Evolutionary conservation across 768 basidiomycete species (phyloP), one percentile per base, ranked within the genome.

Genomic region (Leccinum barrowsii): DNA sequence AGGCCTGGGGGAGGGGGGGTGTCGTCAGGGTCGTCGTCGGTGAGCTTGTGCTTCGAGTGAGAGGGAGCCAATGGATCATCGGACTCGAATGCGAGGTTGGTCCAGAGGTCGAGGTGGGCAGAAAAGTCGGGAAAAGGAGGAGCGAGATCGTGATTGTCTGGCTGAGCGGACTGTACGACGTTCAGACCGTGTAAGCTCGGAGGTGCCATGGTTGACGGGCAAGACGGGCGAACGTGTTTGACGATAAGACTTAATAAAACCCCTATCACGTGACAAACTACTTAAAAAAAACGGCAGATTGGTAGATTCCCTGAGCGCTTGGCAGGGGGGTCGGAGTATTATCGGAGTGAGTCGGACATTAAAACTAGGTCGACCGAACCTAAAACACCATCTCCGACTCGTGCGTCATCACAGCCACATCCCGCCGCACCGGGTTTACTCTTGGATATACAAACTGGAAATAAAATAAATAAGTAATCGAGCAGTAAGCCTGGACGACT

Each of bases 351-450:
- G 4, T 17, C 30, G 32, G 32, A 34, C 0, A 34, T 30, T 30
- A 30, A 30, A 30, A 4, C 11, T 30, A 30, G 8, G 7, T 28
- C 28, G 28, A 30, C 30, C 30, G 11, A 30, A 10, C 54, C 2
- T 34, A 61, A n/a, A 42, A 22, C 11, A 58, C 81, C 61, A 90
- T 80, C 77, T 94, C 92, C 1, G 88, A 82, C 67, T 94, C 80
- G 70, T 92, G 85, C 2, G 92, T 94, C 90, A 91, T 92, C 26
- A 91, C 87, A 4, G 87, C 85, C 1, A 84, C 90, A 62, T 94
- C 92, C 58, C 78, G 83, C 30, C 88, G 83, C 21, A 93, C 77
- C 7, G 87, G 87, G 65, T 89, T 86, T 59, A 91, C 72, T 59
- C 86, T 83, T n/a, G 92, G 92, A 64, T 88, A 83, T 3, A 94